Base-by-base conservation (phyloP, 1,139 yeast species). In the Candida buenavistaensis region DNA sequence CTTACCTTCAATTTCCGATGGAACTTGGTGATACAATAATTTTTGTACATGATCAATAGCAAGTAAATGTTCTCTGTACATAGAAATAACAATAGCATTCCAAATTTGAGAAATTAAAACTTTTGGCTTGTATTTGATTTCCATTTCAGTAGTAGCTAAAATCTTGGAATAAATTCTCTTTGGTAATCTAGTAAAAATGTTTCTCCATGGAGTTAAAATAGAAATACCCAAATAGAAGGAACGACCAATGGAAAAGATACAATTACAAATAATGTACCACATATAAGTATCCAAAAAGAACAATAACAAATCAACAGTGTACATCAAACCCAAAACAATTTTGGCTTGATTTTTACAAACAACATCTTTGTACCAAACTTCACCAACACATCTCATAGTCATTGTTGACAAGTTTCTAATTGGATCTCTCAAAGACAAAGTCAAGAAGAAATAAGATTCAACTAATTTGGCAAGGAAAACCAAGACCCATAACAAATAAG, bases 1-100 rank as follows among this genome's bases (percentile, higher is more conserved):
- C 77, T 90, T 92, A 47, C 98, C 98, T 68, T 90, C 97, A 59
- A 90, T 79, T 65, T 86, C 95, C 43, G 96, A 85, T 43, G 98
- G 97, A 54, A 92, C 98, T 75, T 90, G 97, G 62, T 92, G 98
- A 64, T 92, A 92, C 50, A 92, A 77, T 64, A 92, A 77, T 70
- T 88, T 90, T 70, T 92, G 98, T 40, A 92, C 98, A 59, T 92
- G 98, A 63, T 92, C 98, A 64, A 92, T 90, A 26, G 98, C 97
- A 51, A 92, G 72, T 64, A 92, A 74, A 62, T 90, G 97, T 68
- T 90, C 97, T 72, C 97, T 87, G 80, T 90, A 90, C 97, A 90
- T 90, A 45, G 97, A 89, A 54, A 90, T 90, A 52, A 90, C 95
- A 64, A 90, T 85, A 38, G 98, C 98, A 62, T 92, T 92, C 98